Evolutionary conservation across 306 rosid genomes (phyloP), one percentile per base, ranked within the genome.

Genomic region (Cicer judaicum): DNA sequence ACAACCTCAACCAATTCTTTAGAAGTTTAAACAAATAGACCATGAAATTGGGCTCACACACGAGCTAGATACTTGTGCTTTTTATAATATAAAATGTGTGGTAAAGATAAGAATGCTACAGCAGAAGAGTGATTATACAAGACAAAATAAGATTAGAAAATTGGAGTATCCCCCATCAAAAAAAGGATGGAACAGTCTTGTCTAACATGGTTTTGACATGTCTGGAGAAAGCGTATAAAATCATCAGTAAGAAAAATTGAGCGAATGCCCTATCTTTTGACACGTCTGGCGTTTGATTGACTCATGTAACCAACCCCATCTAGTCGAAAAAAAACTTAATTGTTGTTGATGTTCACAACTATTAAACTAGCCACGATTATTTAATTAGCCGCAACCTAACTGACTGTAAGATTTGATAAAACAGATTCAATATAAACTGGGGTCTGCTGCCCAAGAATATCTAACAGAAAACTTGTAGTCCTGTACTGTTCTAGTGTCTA

Each of bases 381-480:
- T 29, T 29, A 29, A 29, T 4, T 29, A 29, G 34, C 34, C 34
- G 3, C 34, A 29, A 29, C 36, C 36, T 29, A 29, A 12, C 6
- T 0, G 2, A 52, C 52, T 8, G 6, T 55, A 43, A 66, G 36
- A 10, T 14, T 76, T 8, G 10, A 76, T 29, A 6, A 54, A n/a
- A 19, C 9, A 11, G n/a, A 44, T 72, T 59, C 56, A 55, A 39
- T 39, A 70, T 15, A 70, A 48, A 34, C 54, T 47, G 19, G 4
- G 67, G 66, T 15, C 10, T 7, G 12, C 11, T 7, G 12, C 11
- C 10, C 24, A 57, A 44, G 3, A 48, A 48, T 19, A 70, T 19
- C 47, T 19, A 78, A 78, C 15, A 8, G 8, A 79, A 55, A 12
- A 55, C 56, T 8, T 39, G 43, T 46, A 70, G 39, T 52, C 29